phyloP scores from a whole-genome alignment of 1,284 basidiomycete species.

The Ustilago hordei region DNA sequence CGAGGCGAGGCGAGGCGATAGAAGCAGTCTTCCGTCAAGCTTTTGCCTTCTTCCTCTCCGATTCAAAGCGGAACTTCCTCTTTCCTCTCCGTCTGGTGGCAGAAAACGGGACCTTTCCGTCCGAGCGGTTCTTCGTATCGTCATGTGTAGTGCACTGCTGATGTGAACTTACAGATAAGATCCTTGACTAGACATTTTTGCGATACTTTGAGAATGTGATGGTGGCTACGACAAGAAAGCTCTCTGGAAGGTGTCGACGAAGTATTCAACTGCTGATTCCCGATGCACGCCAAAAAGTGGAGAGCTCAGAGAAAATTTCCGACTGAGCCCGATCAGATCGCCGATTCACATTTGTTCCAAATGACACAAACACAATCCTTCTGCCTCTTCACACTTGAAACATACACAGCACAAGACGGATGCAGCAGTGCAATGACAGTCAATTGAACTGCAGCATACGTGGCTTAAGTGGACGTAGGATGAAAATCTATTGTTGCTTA shows the following conservation, averaged over 20 bases:
- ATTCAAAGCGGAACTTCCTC: not conserved
- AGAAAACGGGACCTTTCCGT: too few species aligned
- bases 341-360: conserved; percentile 1
- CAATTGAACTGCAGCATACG: not conserved
- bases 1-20: too few species aligned
- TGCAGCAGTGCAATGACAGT: not conserved
- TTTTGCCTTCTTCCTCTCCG: not conserved
- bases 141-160: not conserved
- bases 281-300: conserved; percentile 20
- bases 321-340: conserved; percentile 1
- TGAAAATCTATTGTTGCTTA: not conserved
- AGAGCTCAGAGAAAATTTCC: conserved; percentile 10
- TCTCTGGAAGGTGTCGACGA: conserved; percentile 5
- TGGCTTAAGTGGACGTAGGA: not conserved
- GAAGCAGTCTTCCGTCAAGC: too few species aligned
- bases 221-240: not conserved
- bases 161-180: conserved; percentile 41
- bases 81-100: not conserved
- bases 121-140: not conserved
- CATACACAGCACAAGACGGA: not conserved
- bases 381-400: not conserved
- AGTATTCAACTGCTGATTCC: conserved; percentile 1
- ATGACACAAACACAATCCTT: not conserved
- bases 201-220: conserved; percentile 1
- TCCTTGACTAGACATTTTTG: conserved; percentile 36